phyloP scores from a whole-genome alignment of 1,284 basidiomycete species.

The Cystobasidium sp. region DNA sequence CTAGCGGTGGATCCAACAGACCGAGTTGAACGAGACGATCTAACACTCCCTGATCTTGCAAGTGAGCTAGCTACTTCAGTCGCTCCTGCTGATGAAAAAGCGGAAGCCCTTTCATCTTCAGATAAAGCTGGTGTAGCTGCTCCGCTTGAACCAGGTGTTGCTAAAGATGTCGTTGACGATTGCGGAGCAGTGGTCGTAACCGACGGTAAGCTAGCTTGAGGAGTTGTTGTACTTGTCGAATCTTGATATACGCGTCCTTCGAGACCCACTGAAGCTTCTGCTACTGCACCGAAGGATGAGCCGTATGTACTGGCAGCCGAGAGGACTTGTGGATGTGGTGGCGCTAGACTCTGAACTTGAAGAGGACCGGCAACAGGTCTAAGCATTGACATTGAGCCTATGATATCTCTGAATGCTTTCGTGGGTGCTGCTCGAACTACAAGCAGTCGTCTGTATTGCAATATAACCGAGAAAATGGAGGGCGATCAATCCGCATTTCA shows the following conservation, averaged over 20 bases:
- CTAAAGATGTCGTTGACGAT: neutral
- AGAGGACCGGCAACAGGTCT: constrained; percentile 17
- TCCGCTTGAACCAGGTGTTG: neutral
- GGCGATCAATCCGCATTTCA: constrained; percentile 3
- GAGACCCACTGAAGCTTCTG: constrained; percentile 23
- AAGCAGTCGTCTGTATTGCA: constrained; percentile 10
- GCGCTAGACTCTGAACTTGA: constrained; percentile 24
- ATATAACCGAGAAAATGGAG: neutral
- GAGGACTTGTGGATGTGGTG: constrained; percentile 7
- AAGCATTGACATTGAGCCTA: constrained; percentile 14
- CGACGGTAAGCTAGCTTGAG: neutral
- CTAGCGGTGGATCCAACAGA: constrained; percentile 55
- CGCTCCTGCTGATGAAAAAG: neutral
- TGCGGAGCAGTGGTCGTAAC: constrained; percentile 12
- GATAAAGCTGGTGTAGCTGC: neutral
- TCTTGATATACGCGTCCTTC: neutral
- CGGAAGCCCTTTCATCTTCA: neutral
- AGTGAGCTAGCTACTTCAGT: constrained; percentile 48
- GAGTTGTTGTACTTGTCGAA: neutral
- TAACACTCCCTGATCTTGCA: constrained; percentile 55
- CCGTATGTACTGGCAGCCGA: constrained; percentile 12
- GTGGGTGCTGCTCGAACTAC: constrained; percentile 16
- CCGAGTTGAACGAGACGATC: constrained; percentile 61
- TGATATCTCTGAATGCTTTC: constrained; percentile 13
- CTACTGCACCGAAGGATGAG: constrained; percentile 26